phyloP scores from a whole-genome alignment of 257 asterid species.

The Solanum corneliomulleri region DNA sequence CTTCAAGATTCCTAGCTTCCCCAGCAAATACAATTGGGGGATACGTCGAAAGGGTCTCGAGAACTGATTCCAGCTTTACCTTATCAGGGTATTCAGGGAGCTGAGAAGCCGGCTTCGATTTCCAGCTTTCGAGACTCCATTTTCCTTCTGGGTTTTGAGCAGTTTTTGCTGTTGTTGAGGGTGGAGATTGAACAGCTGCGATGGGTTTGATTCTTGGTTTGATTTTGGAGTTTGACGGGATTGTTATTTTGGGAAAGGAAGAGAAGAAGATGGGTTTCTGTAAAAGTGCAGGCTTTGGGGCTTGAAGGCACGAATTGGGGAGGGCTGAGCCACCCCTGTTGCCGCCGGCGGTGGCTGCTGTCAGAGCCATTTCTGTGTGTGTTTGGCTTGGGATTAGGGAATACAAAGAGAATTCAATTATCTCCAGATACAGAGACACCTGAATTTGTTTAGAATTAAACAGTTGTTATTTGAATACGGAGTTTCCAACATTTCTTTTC shows the following conservation, averaged over 20 bases:
- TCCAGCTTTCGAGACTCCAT: slow-evolving; percentile 73
- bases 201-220: slow-evolving; percentile 25
- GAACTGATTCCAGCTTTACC: slow-evolving; percentile 32
- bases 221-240: neutral
- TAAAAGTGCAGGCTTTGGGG: slow-evolving; percentile 1
- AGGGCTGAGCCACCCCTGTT: neutral
- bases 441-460: neutral
- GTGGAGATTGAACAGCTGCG: slow-evolving; percentile 39
- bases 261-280: slow-evolving; percentile 7
- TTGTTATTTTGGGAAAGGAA: slow-evolving; percentile 6
- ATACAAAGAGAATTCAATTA: neutral
- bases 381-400: neutral
- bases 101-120: slow-evolving; percentile 47
- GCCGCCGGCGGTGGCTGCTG: neutral
- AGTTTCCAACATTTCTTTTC: neutral
- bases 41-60: slow-evolving; percentile 52
- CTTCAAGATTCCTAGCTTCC: slow-evolving; percentile 70
- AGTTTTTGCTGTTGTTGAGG: slow-evolving; percentile 16
- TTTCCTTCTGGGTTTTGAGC: slow-evolving; percentile 4
- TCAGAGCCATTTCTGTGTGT: slow-evolving; percentile 32
- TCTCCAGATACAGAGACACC: neutral
- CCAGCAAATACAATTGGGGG: slow-evolving; percentile 84
- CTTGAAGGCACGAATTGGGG: slow-evolving; percentile 14
- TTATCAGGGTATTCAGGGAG: slow-evolving; percentile 58
- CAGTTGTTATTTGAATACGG: neutral